These are phyloP conservation scores for Circinella umbellata DNA, from an alignment of 371 early-diverging fungal genomes.

Conservation along the genomic window DNA sequence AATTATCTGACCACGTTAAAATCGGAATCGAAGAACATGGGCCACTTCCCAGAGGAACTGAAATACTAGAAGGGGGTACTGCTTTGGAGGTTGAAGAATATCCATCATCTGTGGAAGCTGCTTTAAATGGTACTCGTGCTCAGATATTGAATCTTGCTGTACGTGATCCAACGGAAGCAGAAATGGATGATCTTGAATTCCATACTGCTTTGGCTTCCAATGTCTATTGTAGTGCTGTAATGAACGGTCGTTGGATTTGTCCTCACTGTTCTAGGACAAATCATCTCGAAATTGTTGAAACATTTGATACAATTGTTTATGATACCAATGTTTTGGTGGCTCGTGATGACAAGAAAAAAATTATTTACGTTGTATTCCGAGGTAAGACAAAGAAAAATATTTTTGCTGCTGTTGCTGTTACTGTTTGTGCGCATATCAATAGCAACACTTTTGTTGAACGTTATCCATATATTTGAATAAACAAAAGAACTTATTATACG, in stretches of 20 bases:
- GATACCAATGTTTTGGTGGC: slow-evolving; percentile 25
- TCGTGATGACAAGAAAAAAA: slow-evolving; percentile 22
- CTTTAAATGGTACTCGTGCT: slow-evolving; percentile 2
- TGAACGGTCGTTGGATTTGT: slow-evolving; percentile 24
- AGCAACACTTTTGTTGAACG: no score
- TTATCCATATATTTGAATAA: no score
- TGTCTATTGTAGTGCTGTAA: slow-evolving; percentile 23
- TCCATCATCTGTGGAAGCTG: slow-evolving; percentile 1
- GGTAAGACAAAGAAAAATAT: slow-evolving; percentile 8
- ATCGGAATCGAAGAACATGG: slow-evolving; percentile 17
- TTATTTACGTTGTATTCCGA: slow-evolving; percentile 29
- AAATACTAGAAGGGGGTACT: slow-evolving; percentile 6
- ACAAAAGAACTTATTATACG: no score
- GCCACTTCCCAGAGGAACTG: slow-evolving; percentile 18
- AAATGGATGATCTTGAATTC: slow-evolving; percentile 10
- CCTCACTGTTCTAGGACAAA: slow-evolving; percentile 16
- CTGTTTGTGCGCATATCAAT: no score
- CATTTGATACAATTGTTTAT: slow-evolving; percentile 21
- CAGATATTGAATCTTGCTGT: background rate
- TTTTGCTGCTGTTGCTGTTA: background rate
- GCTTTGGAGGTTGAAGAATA: background rate
- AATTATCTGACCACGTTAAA: slow-evolving; percentile 10
- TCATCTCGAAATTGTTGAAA: slow-evolving; percentile 17
- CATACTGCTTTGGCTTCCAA: slow-evolving; percentile 22
- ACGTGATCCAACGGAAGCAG: slow-evolving; percentile 9